A percentile compares a stretch with the other conserved stretches of the same genome.
phyloP scores from a whole-genome alignment of 805 yeast species.

The Isabelozyma heimii region DNA sequence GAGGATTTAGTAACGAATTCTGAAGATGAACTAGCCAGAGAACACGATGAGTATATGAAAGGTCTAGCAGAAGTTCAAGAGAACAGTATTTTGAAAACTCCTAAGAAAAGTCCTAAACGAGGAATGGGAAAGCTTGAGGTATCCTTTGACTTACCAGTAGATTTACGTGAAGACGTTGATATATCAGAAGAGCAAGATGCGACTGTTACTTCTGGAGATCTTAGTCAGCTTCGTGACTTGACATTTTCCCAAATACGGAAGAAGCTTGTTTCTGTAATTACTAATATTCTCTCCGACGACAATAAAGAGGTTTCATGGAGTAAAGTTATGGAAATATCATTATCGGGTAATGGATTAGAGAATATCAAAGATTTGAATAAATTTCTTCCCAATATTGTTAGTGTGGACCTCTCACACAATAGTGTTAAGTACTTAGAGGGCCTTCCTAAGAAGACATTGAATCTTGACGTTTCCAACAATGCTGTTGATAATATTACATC shows the following conservation, averaged over 20 bases:
- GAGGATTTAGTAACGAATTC: conserved; percentile 28
- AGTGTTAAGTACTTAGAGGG: conserved; percentile 44
- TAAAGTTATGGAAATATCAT: conserved; percentile 30
- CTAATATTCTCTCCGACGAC: conserved; percentile 36
- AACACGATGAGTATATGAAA: background rate
- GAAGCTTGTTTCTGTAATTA: conserved; percentile 44
- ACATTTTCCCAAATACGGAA: conserved; percentile 49
- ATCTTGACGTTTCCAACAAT: conserved; percentile 39
- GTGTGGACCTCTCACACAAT: conserved; percentile 43
- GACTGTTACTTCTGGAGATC: conserved; percentile 34
- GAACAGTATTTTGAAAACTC: conserved; percentile 6
- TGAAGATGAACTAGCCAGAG: conserved; percentile 4
- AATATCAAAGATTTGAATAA: conserved; percentile 42
- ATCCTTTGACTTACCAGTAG: conserved; percentile 38
- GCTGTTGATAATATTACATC: conserved; percentile 38
- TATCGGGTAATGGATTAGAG: conserved; percentile 31
- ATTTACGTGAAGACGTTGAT: conserved; percentile 6
- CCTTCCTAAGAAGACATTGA: conserved; percentile 37
- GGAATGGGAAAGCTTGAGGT: conserved; percentile 29
- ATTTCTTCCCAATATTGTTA: conserved; percentile 43
- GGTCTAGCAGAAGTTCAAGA: background rate
- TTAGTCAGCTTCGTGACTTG: conserved; percentile 41
- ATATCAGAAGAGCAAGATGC: conserved; percentile 10
- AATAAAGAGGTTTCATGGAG: conserved; percentile 39
- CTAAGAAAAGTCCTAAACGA: background rate